These are phyloP conservation scores for Rachicladosporium sp. DNA, from an alignment of 2,329 filamentous ascomycete species.

Conservation along the genomic window DNA sequence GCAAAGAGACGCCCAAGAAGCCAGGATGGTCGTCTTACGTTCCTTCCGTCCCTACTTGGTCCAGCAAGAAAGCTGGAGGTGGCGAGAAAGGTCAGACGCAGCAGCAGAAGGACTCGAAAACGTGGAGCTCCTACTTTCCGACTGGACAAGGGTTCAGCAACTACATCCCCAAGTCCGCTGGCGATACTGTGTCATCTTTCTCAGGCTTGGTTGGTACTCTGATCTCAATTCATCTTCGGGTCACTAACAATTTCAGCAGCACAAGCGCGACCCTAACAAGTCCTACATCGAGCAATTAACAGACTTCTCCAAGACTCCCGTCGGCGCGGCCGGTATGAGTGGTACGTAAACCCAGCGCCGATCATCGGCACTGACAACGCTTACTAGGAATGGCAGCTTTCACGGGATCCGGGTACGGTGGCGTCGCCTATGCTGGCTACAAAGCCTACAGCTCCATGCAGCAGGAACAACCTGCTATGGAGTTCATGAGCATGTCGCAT, in stretches of 20 bases:
- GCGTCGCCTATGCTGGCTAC: constrained; percentile 37
- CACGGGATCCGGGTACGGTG: constrained; percentile 36
- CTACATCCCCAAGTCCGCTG: constrained; percentile 34
- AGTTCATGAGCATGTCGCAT: constrained; percentile 36
- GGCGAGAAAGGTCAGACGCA: constrained; percentile 18
- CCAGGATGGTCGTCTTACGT: constrained; percentile 22
- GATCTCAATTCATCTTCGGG: too few species aligned
- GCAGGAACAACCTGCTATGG: constrained; percentile 27
- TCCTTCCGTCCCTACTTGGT: constrained; percentile 10
- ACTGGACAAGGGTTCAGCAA: constrained; percentile 36
- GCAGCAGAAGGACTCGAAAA: constrained; percentile 24
- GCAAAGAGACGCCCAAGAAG: constrained; percentile 12
- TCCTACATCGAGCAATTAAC: constrained; percentile 38
- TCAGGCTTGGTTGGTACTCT: constrained; percentile 23
- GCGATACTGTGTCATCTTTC: constrained; percentile 30
- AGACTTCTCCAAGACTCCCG: constrained; percentile 39
- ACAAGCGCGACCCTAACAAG: constrained; percentile 35
- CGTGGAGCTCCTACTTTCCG: constrained; percentile 36
- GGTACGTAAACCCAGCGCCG: constrained; percentile 6
- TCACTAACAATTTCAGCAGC: constrained; percentile 12
- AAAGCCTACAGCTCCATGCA: constrained; percentile 30
- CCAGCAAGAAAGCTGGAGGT: constrained; percentile 10
- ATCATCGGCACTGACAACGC: constrained; percentile 13
- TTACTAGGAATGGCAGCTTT: constrained; percentile 25
- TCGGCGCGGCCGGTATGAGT: constrained; percentile 32